These are phyloP conservation scores for Carex kokanica DNA, from an alignment of 176 grass and related monocot genomes.

Conservation along the genomic window DNA sequence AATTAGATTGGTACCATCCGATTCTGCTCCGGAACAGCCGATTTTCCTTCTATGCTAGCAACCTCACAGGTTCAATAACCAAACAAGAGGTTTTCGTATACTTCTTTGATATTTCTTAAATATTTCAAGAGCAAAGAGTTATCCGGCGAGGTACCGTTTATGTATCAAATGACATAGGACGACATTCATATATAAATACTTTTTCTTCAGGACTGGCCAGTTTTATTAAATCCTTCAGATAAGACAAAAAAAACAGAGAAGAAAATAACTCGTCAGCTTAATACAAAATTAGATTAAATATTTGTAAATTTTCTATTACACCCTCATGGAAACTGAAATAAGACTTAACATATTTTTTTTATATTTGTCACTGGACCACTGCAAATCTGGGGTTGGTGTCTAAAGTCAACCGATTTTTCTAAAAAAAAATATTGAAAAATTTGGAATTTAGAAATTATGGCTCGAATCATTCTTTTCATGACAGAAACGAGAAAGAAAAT, in stretches of 20 bases:
- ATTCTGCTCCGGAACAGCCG: too few species aligned
- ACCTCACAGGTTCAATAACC: neutral
- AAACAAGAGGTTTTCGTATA: neutral
- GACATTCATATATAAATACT: too few species aligned
- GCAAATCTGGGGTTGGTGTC: neutral
- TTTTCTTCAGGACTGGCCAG: neutral
- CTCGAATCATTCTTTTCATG: too few species aligned
- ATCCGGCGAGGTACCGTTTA: too few species aligned
- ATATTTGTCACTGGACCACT: neutral
- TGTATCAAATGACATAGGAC: too few species aligned
- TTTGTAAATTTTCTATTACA: neutral
- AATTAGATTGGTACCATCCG: too few species aligned
- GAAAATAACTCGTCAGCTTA: neutral
- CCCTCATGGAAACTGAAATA: slow-evolving; percentile 11
- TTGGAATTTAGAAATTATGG: too few species aligned
- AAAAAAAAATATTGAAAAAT: too few species aligned
- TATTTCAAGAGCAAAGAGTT: neutral
- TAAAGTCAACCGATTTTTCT: neutral
- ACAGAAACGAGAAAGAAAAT: too few species aligned
- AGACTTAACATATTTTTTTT: neutral
- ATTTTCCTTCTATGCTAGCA: too few species aligned
- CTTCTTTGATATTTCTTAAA: neutral
- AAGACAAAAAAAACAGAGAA: neutral
- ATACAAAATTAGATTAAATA: slow-evolving; percentile 1
- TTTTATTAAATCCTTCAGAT: neutral